Conservation (phyloP, 75 land plant species). For the Cupressus sempervirens region DNA sequence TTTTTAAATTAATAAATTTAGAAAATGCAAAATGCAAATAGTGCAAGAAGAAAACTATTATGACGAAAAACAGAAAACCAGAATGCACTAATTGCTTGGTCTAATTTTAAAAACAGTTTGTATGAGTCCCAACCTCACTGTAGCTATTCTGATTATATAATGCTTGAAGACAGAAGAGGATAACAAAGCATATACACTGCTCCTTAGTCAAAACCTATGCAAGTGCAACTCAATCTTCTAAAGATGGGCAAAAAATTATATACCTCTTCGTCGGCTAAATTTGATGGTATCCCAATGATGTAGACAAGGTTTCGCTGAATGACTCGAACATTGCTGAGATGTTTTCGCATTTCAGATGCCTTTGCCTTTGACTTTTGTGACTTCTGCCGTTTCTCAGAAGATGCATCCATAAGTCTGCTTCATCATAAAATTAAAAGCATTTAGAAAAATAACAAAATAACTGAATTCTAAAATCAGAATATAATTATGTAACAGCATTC, state of each 20-base stretch:
- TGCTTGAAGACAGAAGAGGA: background rate
- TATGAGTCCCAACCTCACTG: background rate
- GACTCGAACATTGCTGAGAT: constrained; percentile 71
- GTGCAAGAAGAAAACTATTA: background rate
- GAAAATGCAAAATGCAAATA: background rate
- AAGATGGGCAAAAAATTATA: background rate
- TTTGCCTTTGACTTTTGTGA: constrained; percentile 59
- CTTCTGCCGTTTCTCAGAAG: constrained; percentile 46
- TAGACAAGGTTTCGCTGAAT: constrained; percentile 78
- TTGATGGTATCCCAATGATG: constrained; percentile 65
- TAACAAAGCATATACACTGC: background rate
- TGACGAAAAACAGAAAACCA: background rate
- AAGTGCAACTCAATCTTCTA: background rate
- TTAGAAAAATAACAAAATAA: background rate
- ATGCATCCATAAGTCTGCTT: constrained; percentile 50
- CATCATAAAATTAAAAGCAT: background rate
- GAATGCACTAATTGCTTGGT: background rate
- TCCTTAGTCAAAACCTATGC: background rate
- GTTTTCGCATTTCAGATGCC: constrained; percentile 62
- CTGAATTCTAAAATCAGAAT: background rate
- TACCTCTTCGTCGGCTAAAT: constrained; percentile 73
- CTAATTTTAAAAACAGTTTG: background rate
- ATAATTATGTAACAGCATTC: background rate
- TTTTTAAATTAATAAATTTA: no score
- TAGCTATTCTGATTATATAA: background rate